Percentiles rank a stretch among this genome's conserved stretches.
Conservation (phyloP, 192 early-diverging fungal genomes). For the Entomortierella chlamydospora region DNA sequence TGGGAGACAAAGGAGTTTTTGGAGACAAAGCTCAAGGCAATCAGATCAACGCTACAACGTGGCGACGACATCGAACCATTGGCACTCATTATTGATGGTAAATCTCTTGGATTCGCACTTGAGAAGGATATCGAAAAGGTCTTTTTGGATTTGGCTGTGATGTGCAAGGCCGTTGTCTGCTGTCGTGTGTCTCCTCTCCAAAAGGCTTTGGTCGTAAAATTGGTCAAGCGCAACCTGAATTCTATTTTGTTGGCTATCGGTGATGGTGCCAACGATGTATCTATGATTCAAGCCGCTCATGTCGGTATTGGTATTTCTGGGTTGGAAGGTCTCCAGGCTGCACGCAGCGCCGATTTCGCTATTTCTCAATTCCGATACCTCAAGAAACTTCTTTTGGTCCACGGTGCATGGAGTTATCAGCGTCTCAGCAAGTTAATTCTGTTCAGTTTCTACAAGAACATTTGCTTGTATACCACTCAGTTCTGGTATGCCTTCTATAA, state of each 20-base stretch:
- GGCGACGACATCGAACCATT: constrained; percentile 69
- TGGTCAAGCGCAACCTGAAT: constrained; percentile 93
- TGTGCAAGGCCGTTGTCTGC: constrained; percentile 97
- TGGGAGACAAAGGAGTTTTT: constrained; percentile 94
- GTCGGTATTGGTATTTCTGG: constrained; percentile 98
- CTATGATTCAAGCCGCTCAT: constrained; percentile 99
- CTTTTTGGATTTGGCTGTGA: constrained; percentile 90
- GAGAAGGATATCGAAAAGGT: constrained; percentile 83
- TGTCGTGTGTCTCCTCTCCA: constrained; percentile 98
- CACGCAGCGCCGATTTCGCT: constrained; percentile 97
- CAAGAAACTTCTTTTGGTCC: constrained; percentile 94
- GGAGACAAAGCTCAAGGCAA: constrained; percentile 85
- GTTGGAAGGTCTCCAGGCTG: constrained; percentile 96
- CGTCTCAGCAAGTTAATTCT: constrained; percentile 95
- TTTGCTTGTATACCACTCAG: constrained; percentile 97
- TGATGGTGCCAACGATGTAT: constrained; percentile 98
- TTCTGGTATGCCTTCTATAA: constrained; percentile 97
- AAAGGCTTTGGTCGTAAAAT: constrained; percentile 97
- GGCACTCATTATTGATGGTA: constrained; percentile 96
- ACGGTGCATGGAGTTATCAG: constrained; percentile 98
- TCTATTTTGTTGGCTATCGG: constrained; percentile 96
- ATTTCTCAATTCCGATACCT: constrained; percentile 97
- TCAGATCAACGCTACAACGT: constrained; percentile 65
- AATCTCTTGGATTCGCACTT: constrained; percentile 91
- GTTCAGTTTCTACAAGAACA: constrained; percentile 99